Evolutionary conservation across 352 stramenopile species (phyloP), one percentile per base, ranked within the genome.

Genomic region (Phytophthora fragariaefolia): DNA sequence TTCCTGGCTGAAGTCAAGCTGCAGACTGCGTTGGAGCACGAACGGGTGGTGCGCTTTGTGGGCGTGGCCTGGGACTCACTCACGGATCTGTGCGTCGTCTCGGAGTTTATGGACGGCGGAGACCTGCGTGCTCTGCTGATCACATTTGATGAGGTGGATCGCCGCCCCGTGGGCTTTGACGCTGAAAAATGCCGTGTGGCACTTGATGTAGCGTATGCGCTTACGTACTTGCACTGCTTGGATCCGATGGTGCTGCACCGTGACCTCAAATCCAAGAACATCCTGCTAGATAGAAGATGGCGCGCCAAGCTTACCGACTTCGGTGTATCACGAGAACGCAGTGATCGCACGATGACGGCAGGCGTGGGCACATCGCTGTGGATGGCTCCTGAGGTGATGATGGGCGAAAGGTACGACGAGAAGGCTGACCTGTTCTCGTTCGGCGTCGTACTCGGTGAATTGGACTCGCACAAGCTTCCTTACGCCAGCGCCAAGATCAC

Each of bases 221-320:
- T 92, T 12, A 80, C 70, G 18, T 92, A 91, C 38, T 58, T 92
- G 32, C 84, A 92, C 59, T 81, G 78, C 30, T 67, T 89, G 48
- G 40, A 66, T 45, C 66, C 79, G 10, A 76, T 76, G 38, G 62
- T 88, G 22, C 45, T 80, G 13, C 79, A 85, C 32, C 74, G 76
- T 17, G 73, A 83, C 20, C 66, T 87, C 22, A 78, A 76, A 20
- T 83, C 77, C 30, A 76, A 66, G 50, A 88, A 88, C 65, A 77
- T 88, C 34, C 40, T 89, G 48, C 42, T 85, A 36, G 54, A 80
- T 51, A 45, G 32, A 40, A 53, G 69, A 40, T 84, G 66, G 75
- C 53, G 77, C 45, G 77, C 77, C 9, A 90, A 90, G 34, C 34
- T 89, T 22, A 85, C 68, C 2, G 82, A 90, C 71, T 88, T 90